Evolutionary conservation across 192 early-diverging fungal species (phyloP).

Genomic region (Gigaspora rosea): DNA sequence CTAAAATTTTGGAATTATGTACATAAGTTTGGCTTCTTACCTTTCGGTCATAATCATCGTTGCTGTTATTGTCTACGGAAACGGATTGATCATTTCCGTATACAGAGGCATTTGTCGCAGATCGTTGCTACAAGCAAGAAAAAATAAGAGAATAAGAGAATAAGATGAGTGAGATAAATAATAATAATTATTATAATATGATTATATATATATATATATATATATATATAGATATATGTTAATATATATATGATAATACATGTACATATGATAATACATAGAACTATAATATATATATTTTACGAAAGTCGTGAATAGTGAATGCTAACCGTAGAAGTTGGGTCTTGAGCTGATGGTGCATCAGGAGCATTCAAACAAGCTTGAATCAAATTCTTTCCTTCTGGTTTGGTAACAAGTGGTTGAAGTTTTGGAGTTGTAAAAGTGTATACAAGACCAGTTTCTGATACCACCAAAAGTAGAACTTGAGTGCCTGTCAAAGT

Average conservation of each 20-base stretch:
- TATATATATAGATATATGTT: no score
- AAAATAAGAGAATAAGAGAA: not conserved
- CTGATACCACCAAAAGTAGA: slow-evolving; percentile 88
- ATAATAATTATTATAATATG: not conserved
- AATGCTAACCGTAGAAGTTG: slow-evolving; percentile 38
- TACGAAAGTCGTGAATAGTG: no score
- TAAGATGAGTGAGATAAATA: not conserved
- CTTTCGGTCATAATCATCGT: slow-evolving; percentile 28
- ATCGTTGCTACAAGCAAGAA: not conserved
- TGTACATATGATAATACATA: no score
- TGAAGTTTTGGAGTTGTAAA: slow-evolving; percentile 94
- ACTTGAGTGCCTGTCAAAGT: slow-evolving; percentile 95
- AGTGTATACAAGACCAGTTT: slow-evolving; percentile 94
- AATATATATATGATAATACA: no score
- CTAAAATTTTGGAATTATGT: not conserved
- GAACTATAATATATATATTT: no score
- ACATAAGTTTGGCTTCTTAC: not conserved
- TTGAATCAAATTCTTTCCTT: slow-evolving; percentile 93
- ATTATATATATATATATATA: no score
- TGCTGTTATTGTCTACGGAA: slow-evolving; percentile 17
- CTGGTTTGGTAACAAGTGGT: slow-evolving; percentile 86
- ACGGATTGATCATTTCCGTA: slow-evolving; percentile 29
- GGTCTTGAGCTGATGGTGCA: slow-evolving; percentile 23
- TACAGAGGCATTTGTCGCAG: not conserved
- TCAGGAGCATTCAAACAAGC: slow-evolving; percentile 90